Evolutionary conservation across 1,284 basidiomycete genomes (phyloP).

Genomic region (Pseudozyma sp.): DNA sequence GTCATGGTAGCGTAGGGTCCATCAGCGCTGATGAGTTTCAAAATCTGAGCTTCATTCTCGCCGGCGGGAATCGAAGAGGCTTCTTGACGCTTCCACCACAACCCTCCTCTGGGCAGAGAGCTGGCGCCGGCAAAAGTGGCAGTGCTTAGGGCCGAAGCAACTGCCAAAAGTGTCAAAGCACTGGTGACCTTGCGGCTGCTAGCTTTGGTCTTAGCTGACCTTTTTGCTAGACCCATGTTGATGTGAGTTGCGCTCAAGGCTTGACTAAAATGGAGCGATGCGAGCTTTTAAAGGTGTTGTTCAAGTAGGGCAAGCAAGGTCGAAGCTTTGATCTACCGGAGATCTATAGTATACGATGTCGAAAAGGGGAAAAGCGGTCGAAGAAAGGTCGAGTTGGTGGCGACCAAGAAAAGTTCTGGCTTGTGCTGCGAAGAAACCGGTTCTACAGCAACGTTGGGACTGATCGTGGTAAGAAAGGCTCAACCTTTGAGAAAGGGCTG

Average conservation of each 20-base stretch:
- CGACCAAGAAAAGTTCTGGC: background rate
- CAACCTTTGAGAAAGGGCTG: background rate
- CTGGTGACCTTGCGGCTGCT: conserved; percentile 3
- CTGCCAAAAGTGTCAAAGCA: conserved; percentile 16
- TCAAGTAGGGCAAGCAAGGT: too few species aligned
- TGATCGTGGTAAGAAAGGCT: background rate
- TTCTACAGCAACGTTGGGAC: conserved; percentile 10
- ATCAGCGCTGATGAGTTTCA: conserved; percentile 37
- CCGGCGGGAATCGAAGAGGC: background rate
- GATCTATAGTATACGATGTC: conserved; percentile 5
- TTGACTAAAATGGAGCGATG: background rate
- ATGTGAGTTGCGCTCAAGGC: too few species aligned
- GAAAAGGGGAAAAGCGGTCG: background rate
- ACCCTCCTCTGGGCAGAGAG: conserved; percentile 3
- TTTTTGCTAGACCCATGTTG: background rate
- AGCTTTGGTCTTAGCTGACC: background rate
- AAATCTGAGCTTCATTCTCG: conserved; percentile 12
- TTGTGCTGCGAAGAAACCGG: conserved; percentile 17
- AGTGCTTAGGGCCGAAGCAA: conserved; percentile 9
- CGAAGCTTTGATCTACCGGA: conserved; percentile 19
- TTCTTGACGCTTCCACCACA: conserved; percentile 34
- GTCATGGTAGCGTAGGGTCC: conserved; percentile 37
- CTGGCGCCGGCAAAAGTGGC: conserved; percentile 11
- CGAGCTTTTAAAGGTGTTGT: background rate
- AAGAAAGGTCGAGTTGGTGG: background rate